Evolutionary conservation across 345 rosid species (phyloP).

Genomic region (Lepidium didymum): DNA sequence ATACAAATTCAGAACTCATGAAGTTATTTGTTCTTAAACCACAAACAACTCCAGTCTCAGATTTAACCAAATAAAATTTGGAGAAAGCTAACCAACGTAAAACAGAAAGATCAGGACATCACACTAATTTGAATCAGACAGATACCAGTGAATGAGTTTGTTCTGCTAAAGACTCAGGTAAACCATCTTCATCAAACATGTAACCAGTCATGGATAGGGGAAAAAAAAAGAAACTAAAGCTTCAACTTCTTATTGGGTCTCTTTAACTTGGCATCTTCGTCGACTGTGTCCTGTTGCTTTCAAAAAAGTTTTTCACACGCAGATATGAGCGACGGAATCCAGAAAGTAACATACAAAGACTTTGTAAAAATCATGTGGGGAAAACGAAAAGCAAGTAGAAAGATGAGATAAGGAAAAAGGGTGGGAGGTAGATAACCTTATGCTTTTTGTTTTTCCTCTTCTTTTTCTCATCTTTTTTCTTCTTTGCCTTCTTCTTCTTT

Average conservation of each 20-base stretch:
- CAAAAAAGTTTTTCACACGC: not conserved
- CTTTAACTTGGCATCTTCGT: slow-evolving; percentile 22
- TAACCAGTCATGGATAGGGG: slow-evolving; percentile 4
- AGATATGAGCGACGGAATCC: slow-evolving; percentile 17
- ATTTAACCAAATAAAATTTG: not conserved
- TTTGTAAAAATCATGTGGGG: slow-evolving; percentile 6
- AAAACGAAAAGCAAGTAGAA: slow-evolving; percentile 23
- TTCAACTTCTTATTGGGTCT: slow-evolving; percentile 37
- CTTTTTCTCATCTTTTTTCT: slow-evolving; percentile 30
- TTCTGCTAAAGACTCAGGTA: not conserved
- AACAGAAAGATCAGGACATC: not conserved
- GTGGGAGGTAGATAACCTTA: slow-evolving; percentile 31
- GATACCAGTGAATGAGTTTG: not conserved
- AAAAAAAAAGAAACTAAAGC: slow-evolving; percentile 24
- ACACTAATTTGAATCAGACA: not conserved
- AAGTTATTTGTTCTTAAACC: slow-evolving; percentile 13
- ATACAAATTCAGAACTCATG: not conserved
- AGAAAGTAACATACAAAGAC: slow-evolving; percentile 10
- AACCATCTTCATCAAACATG: slow-evolving; percentile 6
- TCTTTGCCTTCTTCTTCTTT: slow-evolving; percentile 33
- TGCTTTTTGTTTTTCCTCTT: slow-evolving; percentile 38
- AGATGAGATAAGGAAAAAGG: slow-evolving; percentile 23
- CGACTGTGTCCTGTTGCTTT: slow-evolving; percentile 29
- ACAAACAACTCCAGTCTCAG: slow-evolving; percentile 4
- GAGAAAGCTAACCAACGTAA: not conserved